These are phyloP conservation scores for Fraxinus angustifolia DNA, from an alignment of 305 asterid genomes.

Conservation along the genomic window DNA sequence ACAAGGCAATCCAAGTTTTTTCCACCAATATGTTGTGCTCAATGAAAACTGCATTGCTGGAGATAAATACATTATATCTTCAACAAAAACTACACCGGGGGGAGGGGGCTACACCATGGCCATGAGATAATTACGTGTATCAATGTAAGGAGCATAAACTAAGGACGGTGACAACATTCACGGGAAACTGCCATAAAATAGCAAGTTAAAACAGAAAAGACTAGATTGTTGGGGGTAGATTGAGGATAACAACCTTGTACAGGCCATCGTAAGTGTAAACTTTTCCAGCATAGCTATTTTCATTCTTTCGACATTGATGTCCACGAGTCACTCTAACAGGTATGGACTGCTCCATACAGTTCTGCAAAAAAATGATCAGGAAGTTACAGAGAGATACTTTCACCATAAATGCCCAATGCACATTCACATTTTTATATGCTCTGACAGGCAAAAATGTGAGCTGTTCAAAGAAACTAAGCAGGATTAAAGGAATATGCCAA, in stretches of 20 bases:
- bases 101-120: background rate
- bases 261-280: conserved; percentile 91
- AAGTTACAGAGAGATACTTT: conserved; percentile 4
- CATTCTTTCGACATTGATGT: conserved; percentile 41
- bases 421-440: background rate
- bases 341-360: conserved; percentile 56
- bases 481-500: background rate
- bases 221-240: background rate
- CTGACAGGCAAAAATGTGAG: background rate
- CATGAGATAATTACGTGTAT: background rate
- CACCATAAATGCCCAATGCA: background rate
- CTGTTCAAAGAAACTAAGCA: background rate
- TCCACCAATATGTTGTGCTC: background rate
- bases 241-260: conserved; percentile 48
- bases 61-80: background rate
- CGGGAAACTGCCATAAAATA: background rate
- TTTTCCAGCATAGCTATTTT: conserved; percentile 65
- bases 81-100: background rate
- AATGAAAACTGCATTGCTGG: background rate
- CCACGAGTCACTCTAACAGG: conserved; percentile 91
- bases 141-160: background rate
- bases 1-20: background rate
- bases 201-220: background rate
- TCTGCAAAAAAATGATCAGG: conserved; percentile 35
- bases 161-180: background rate